phyloP scores from a whole-genome alignment of 768 basidiomycete species.

The Leccinellum albellum region DNA sequence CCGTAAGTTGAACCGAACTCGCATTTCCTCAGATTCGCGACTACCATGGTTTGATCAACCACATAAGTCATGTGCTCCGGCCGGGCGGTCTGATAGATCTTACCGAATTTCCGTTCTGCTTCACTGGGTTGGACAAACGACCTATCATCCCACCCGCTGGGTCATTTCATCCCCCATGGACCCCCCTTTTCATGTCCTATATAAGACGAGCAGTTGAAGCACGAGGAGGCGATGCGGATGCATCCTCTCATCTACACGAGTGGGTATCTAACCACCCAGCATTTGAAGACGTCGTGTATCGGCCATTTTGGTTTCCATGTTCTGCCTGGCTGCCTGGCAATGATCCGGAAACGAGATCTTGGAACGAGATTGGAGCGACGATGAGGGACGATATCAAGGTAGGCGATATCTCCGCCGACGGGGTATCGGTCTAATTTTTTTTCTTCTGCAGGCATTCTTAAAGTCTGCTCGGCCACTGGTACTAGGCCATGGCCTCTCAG shows the following conservation, averaged over 20 bases:
- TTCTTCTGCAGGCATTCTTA: slow-evolving; percentile 53
- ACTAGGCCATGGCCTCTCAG: slow-evolving; percentile 56
- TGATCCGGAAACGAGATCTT: slow-evolving; percentile 26
- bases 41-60: slow-evolving; percentile 59
- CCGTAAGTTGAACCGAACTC: slow-evolving; percentile 12
- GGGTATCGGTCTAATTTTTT: neutral
- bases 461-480: slow-evolving; percentile 65
- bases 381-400: slow-evolving; percentile 64
- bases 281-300: slow-evolving; percentile 56
- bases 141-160: slow-evolving; percentile 42
- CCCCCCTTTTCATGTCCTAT: slow-evolving; percentile 59
- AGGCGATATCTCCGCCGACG: slow-evolving; percentile 5
- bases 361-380: slow-evolving; percentile 39
- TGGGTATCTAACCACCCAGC: slow-evolving; percentile 54
- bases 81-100: slow-evolving; percentile 67
- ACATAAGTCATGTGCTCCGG: slow-evolving; percentile 62
- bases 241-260: slow-evolving; percentile 49
- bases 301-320: slow-evolving; percentile 61
- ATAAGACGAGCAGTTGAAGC: slow-evolving; percentile 48
- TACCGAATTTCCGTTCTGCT: slow-evolving; percentile 64
- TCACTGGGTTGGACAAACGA: slow-evolving; percentile 51
- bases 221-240: slow-evolving; percentile 61
- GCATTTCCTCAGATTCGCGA: slow-evolving; percentile 55
- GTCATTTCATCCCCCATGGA: slow-evolving; percentile 50
- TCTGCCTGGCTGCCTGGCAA: slow-evolving; percentile 43